A percentile compares a stretch with the other conserved stretches of the same genome.
Conservation (phyloP, 2,329 filamentous ascomycete genomes). For the Diplodia corticola region DNA sequence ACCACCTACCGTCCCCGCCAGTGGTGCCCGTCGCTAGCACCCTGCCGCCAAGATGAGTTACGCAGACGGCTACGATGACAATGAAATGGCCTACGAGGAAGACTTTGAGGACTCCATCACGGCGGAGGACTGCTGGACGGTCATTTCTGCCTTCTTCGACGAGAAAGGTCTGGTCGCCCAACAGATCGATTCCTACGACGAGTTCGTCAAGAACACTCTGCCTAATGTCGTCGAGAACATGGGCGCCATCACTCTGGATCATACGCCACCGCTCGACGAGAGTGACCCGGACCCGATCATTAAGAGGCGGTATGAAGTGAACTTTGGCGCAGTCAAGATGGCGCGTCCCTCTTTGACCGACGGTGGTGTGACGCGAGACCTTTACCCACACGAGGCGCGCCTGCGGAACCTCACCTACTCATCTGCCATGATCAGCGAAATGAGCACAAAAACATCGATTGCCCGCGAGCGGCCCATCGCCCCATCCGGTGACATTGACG, state of each 20-base stretch:
- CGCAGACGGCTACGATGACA: constrained; percentile 61
- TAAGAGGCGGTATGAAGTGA: constrained; percentile 90
- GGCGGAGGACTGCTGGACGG: constrained; percentile 96
- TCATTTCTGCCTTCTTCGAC: constrained; percentile 96
- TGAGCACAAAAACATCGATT: constrained; percentile 80
- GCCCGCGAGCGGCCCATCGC: constrained; percentile 74
- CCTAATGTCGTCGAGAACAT: constrained; percentile 94
- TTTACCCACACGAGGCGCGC: constrained; percentile 92
- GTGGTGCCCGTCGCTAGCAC: neutral
- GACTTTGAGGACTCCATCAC: constrained; percentile 71
- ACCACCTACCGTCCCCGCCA: neutral
- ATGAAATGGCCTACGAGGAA: constrained; percentile 45
- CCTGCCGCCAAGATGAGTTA: constrained; percentile 42
- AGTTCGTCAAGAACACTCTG: constrained; percentile 92
- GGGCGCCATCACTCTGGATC: constrained; percentile 86
- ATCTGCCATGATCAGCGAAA: constrained; percentile 84
- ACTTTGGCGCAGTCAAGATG: constrained; percentile 86
- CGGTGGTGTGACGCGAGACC: constrained; percentile 78
- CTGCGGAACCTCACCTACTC: constrained; percentile 95
- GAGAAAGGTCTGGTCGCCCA: constrained; percentile 94
- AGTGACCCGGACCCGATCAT: constrained; percentile 75
- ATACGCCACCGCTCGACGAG: constrained; percentile 75
- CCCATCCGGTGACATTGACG: constrained; percentile 65
- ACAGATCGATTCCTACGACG: constrained; percentile 97
- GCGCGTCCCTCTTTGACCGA: constrained; percentile 90